phyloP scores from a whole-genome alignment of 805 yeast genomes.

The Ogataea allantospora region DNA sequence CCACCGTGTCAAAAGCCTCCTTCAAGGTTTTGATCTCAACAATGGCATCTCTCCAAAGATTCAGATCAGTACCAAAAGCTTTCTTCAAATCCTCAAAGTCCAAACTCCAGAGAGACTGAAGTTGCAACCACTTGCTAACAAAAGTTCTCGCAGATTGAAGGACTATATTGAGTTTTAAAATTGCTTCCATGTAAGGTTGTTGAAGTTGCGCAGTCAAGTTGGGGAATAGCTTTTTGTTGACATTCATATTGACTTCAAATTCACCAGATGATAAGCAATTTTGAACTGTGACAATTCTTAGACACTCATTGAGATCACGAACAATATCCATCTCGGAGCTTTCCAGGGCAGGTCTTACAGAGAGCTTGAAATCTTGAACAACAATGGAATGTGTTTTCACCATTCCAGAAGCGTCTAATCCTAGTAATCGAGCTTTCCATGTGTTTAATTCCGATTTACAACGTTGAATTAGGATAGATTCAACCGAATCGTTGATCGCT shows the following conservation, averaged over 20 bases:
- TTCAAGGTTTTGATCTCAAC: conserved; percentile 44
- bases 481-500: conserved; percentile 35
- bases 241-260: conserved; percentile 20
- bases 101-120: conserved; percentile 62
- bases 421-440: conserved; percentile 14
- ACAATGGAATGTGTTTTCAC: conserved; percentile 39
- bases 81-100: conserved; percentile 40
- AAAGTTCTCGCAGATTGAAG: conserved; percentile 36
- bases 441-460: conserved; percentile 18
- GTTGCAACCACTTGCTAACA: conserved; percentile 48
- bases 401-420: conserved; percentile 35
- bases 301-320: conserved; percentile 24
- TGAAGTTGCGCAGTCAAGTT: conserved; percentile 1
- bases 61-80: conserved; percentile 35
- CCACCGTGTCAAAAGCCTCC: conserved; percentile 50
- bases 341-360: conserved; percentile 41
- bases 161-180: conserved; percentile 34
- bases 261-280: conserved; percentile 21
- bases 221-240: background rate
- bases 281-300: conserved; percentile 28
- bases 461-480: conserved; percentile 29
- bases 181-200: conserved; percentile 22
- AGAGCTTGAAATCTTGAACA: conserved; percentile 38
- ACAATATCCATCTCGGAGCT: conserved; percentile 35
- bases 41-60: conserved; percentile 48